Evolutionary conservation across 495 filamentous ascomycete genomes (phyloP).

Genomic region (Neurospora cerealis): DNA sequence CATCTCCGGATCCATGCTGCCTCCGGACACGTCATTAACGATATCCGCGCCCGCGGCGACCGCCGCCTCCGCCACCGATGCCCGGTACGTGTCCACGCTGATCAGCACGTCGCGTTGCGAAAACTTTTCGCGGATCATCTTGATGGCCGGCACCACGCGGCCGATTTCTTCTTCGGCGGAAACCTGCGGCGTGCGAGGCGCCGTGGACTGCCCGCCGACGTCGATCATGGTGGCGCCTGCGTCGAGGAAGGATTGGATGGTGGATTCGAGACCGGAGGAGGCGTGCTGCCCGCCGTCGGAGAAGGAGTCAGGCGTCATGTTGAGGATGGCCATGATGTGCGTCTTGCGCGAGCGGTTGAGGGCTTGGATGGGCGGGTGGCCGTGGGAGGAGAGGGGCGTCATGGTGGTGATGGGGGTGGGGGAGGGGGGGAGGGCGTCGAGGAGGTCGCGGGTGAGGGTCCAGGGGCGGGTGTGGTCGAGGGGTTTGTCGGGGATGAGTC

Average conservation of each 20-base stretch:
- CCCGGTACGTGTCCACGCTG: conserved; percentile 87
- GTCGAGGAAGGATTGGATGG: conserved; percentile 47
- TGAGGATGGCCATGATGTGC: conserved; percentile 86
- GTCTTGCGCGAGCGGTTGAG: conserved; percentile 57
- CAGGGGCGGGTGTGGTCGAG: conserved; percentile 39
- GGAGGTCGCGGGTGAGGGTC: conserved; percentile 46
- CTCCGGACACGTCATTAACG: conserved; percentile 89
- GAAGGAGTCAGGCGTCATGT: conserved; percentile 95
- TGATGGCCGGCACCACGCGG: conserved; percentile 70
- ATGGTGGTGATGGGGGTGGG: conserved; percentile 50
- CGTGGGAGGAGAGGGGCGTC: conserved; percentile 51
- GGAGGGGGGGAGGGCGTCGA: conserved; percentile 50
- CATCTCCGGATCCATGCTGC: conserved; percentile 71
- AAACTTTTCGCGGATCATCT: conserved; percentile 58
- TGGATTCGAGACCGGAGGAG: conserved; percentile 24
- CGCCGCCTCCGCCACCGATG: conserved; percentile 71
- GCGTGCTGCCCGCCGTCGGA: conserved; percentile 73
- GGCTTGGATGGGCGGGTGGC: conserved; percentile 50
- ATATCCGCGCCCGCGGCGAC: conserved; percentile 80
- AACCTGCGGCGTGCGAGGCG: conserved; percentile 60
- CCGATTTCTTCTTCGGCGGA: conserved; percentile 60
- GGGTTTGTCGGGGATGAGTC: conserved; percentile 53
- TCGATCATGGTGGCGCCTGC: conserved; percentile 77
- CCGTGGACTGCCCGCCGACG: conserved; percentile 85
- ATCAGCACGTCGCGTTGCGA: conserved; percentile 54